Conservation (phyloP, 768 basidiomycete genomes). For the Ramaria rubella region DNA sequence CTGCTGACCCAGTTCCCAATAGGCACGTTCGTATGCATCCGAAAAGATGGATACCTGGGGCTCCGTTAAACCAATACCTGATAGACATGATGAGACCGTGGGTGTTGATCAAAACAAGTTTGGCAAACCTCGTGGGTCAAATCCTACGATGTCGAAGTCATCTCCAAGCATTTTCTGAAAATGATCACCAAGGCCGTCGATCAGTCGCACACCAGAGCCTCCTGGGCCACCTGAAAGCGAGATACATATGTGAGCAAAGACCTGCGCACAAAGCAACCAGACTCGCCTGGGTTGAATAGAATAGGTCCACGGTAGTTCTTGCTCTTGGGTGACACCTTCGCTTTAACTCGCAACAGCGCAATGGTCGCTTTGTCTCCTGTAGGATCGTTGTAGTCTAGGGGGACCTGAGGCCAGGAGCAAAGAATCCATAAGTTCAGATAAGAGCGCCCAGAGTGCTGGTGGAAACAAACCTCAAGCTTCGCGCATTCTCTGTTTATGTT, state of each 20-base stretch:
- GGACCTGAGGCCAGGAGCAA: slow-evolving; percentile 32
- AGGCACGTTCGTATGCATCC: neutral
- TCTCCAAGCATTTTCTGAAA: slow-evolving; percentile 33
- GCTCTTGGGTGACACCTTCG: slow-evolving; percentile 23
- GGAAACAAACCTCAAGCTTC: slow-evolving; percentile 22
- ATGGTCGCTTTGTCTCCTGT: slow-evolving; percentile 33
- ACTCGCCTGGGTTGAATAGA: slow-evolving; percentile 33
- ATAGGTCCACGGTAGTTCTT: slow-evolving; percentile 38
- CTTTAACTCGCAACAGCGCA: slow-evolving; percentile 37
- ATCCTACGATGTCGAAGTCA: slow-evolving; percentile 40
- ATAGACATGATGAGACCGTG: neutral
- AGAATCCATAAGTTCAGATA: neutral
- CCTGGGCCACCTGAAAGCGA: slow-evolving; percentile 37
- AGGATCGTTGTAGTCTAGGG: slow-evolving; percentile 39
- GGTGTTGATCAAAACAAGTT: neutral
- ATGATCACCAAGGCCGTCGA: slow-evolving; percentile 18
- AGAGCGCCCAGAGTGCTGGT: neutral
- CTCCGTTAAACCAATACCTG: slow-evolving; percentile 10
- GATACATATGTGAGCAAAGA: neutral
- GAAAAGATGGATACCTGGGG: neutral
- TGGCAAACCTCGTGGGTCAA: slow-evolving; percentile 36
- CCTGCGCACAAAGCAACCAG: neutral
- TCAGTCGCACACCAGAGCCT: slow-evolving; percentile 33
- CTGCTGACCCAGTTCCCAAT: neutral
- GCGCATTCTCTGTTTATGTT: slow-evolving; percentile 24